phyloP scores from a whole-genome alignment of 306 rosid genomes.

The Cicer arietinum region DNA sequence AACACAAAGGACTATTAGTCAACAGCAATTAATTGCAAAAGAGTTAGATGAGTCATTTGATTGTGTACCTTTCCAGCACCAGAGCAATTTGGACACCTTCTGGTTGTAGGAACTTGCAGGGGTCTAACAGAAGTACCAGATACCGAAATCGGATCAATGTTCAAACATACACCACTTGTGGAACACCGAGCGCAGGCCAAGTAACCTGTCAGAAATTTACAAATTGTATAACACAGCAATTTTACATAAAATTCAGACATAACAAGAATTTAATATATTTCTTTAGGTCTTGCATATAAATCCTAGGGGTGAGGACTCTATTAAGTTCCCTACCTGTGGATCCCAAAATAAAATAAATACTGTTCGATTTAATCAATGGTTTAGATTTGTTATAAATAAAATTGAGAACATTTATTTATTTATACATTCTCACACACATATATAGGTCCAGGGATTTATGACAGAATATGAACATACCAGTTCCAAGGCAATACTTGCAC shows the following conservation, averaged over 20 bases:
- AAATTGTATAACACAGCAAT: conserved; percentile 5
- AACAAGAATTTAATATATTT: neutral
- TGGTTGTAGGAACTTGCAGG: conserved; percentile 64
- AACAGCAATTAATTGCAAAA: conserved; percentile 10
- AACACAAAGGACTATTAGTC: conserved; percentile 20
- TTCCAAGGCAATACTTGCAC: conserved; percentile 94
- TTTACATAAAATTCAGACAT: conserved; percentile 25
- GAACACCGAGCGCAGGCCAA: conserved; percentile 95
- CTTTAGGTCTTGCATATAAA: too few relatives aligned
- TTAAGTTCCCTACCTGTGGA: too few relatives aligned
- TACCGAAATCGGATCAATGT: conserved; percentile 62
- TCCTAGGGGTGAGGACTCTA: too few relatives aligned
- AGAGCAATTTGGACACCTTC: conserved; percentile 65
- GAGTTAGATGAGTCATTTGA: conserved; percentile 3
- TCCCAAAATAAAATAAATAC: too few relatives aligned
- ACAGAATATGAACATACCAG: conserved; percentile 52
- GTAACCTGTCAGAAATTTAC: conserved; percentile 66
- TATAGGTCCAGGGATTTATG: too few relatives aligned
- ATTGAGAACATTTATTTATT: too few relatives aligned
- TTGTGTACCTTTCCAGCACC: conserved; percentile 91
- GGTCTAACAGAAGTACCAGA: conserved; percentile 56
- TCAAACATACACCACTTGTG: conserved; percentile 80
- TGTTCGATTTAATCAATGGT: too few relatives aligned
- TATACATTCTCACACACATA: too few relatives aligned
- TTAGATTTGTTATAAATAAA: too few relatives aligned